These are phyloP conservation scores for Globisporangium lucens DNA, from an alignment of 352 stramenopile species.

Conservation along the genomic window DNA sequence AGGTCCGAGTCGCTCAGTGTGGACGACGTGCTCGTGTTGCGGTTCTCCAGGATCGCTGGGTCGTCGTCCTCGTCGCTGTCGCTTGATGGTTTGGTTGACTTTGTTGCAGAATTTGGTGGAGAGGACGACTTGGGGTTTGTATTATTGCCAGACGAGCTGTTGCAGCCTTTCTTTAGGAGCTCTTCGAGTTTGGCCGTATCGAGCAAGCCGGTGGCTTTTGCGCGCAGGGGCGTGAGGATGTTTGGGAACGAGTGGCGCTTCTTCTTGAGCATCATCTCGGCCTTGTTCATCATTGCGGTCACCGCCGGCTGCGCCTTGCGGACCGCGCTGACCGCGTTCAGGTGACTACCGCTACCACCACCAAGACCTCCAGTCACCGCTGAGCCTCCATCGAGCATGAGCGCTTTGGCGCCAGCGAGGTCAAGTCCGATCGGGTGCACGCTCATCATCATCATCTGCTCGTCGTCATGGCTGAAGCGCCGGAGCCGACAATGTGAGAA, in stretches of 20 bases:
- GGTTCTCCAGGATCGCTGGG: constrained; percentile 3
- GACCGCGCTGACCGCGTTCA: background rate
- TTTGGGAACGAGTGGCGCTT: constrained; percentile 73
- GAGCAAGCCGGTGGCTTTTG: constrained; percentile 7
- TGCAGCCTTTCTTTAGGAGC: background rate
- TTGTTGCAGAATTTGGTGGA: background rate
- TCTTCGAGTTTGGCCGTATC: constrained; percentile 15
- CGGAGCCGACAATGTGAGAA: constrained; percentile 69
- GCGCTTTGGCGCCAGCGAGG: constrained; percentile 3
- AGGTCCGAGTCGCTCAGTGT: constrained; percentile 34
- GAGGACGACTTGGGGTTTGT: background rate
- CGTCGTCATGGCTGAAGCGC: constrained; percentile 61
- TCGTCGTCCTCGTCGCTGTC: constrained; percentile 8
- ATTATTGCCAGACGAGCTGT: constrained; percentile 1
- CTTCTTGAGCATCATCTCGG: constrained; percentile 29
- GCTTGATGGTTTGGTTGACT: constrained; percentile 4
- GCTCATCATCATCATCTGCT: constrained; percentile 24
- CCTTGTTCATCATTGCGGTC: constrained; percentile 26
- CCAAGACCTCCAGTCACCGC: background rate
- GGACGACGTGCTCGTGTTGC: constrained; percentile 18
- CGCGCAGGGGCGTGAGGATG: constrained; percentile 31
- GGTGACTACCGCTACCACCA: background rate
- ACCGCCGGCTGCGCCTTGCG: constrained; percentile 17
- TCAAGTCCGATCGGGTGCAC: constrained; percentile 14
- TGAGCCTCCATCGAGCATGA: background rate